A percentile compares a stretch with the other conserved stretches of the same genome.
Conservation (phyloP, 2,329 filamentous ascomycete species). For the Botrytis porri region DNA sequence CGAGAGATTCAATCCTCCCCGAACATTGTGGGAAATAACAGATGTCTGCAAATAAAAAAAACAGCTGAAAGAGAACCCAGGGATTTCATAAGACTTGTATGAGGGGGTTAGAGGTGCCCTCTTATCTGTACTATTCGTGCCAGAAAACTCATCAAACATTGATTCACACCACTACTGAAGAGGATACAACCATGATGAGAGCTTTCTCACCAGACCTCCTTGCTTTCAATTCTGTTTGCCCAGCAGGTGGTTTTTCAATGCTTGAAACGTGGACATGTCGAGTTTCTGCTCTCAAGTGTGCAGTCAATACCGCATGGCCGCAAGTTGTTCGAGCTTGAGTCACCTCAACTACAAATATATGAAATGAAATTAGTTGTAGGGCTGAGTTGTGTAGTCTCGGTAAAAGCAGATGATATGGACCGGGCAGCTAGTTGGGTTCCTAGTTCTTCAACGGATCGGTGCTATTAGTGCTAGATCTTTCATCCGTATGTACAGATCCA, state of each 20-base stretch:
- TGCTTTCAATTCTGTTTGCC: neutral
- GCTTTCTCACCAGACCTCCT: neutral
- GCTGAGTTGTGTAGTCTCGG: neutral
- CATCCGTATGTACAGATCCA: neutral
- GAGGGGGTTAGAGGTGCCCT: neutral
- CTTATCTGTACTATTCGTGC: neutral
- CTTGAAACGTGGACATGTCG: neutral
- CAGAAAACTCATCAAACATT: neutral
- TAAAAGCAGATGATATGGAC: too few relatives aligned
- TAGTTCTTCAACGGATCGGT: neutral
- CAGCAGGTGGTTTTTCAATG: neutral
- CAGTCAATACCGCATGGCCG: neutral
- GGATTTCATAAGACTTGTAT: neutral
- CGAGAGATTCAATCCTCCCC: neutral
- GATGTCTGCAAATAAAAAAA: neutral
- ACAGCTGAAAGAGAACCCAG: neutral
- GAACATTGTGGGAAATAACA: neutral
- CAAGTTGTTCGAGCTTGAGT: neutral
- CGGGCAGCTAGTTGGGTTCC: neutral
- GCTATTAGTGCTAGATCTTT: too few relatives aligned
- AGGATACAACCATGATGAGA: neutral
- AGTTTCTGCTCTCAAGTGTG: neutral
- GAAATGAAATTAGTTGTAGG: neutral
- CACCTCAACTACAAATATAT: neutral
- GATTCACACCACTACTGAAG: rapidly evolving